These are phyloP conservation scores for Panellus pusillus DNA, from an alignment of 768 basidiomycete species.

Conservation along the genomic window DNA sequence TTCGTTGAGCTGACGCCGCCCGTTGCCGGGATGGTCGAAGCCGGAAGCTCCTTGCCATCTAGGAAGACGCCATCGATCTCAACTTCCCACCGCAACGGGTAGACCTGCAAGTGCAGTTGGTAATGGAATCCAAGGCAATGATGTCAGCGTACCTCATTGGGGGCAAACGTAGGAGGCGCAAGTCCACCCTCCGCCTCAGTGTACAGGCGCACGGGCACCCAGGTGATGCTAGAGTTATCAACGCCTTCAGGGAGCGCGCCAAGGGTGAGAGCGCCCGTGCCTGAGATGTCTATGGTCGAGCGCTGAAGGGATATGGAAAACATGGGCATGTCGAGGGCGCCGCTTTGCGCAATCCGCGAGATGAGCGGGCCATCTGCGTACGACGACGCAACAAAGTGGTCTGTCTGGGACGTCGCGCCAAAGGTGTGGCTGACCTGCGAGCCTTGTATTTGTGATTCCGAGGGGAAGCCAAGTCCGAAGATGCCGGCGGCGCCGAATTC, in stretches of 20 bases:
- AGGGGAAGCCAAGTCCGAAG: conserved; percentile 68
- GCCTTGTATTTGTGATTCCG: conserved; percentile 50
- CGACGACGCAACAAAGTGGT: conserved; percentile 37
- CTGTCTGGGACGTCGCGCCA: conserved; percentile 27
- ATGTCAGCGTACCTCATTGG: conserved; percentile 49
- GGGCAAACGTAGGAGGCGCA: conserved; percentile 49
- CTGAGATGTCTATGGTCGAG: conserved; percentile 57
- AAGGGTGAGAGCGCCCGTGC: conserved; percentile 58
- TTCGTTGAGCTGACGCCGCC: conserved; percentile 32
- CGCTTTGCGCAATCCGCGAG: conserved; percentile 45
- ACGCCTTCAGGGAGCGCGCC: conserved; percentile 61
- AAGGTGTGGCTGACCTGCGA: conserved; percentile 27
- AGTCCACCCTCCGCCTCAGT: conserved; percentile 54
- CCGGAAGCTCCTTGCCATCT: conserved; percentile 53
- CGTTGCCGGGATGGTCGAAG: conserved; percentile 47
- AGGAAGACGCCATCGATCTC: conserved; percentile 65
- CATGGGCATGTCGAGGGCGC: conserved; percentile 45
- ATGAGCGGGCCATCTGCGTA: conserved; percentile 45
- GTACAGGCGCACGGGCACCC: conserved; percentile 68
- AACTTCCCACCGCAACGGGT: conserved; percentile 61
- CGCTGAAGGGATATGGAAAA: conserved; percentile 59
- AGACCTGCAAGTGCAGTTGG: conserved; percentile 22
- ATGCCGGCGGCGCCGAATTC: conserved; percentile 59
- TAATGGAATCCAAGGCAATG: not conserved
- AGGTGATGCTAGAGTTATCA: conserved; percentile 56